Evolutionary conservation across 352 stramenopile species (phyloP).

Genomic region (Globisporangium irregulare): DNA sequence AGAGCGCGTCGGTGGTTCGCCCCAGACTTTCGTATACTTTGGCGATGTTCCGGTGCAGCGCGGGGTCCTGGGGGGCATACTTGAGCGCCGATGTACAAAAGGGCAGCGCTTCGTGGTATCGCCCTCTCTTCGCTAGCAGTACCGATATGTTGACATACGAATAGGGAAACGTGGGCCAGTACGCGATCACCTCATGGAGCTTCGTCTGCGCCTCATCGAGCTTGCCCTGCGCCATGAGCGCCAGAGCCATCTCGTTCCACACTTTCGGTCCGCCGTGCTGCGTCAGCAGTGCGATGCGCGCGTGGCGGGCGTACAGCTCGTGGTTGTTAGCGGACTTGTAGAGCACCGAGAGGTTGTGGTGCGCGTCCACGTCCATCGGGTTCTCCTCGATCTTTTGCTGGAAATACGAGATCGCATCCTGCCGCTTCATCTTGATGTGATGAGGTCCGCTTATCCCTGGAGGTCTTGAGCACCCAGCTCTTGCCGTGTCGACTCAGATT

Average conservation of each 20-base stretch:
- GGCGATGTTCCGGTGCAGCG: slow-evolving; percentile 54
- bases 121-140: slow-evolving; percentile 37
- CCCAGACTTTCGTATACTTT: slow-evolving; percentile 57
- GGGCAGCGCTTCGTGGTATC: slow-evolving; percentile 43
- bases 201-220: slow-evolving; percentile 35
- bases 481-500: not conserved
- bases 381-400: slow-evolving; percentile 50
- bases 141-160: slow-evolving; percentile 60
- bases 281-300: slow-evolving; percentile 63
- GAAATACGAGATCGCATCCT: slow-evolving; percentile 65
- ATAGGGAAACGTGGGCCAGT: slow-evolving; percentile 46
- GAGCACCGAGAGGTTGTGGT: slow-evolving; percentile 61
- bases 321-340: slow-evolving; percentile 43
- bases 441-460: not conserved
- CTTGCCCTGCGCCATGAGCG: slow-evolving; percentile 41
- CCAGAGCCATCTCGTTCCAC: slow-evolving; percentile 58
- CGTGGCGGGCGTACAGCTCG: slow-evolving; percentile 37
- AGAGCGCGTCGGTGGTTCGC: slow-evolving; percentile 35
- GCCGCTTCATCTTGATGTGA: slow-evolving; percentile 30
- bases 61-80: slow-evolving; percentile 38
- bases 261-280: slow-evolving; percentile 50
- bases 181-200: slow-evolving; percentile 38
- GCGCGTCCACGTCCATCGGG: slow-evolving; percentile 48
- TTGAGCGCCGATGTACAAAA: slow-evolving; percentile 37
- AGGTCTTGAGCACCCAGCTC: not conserved